Evolutionary conservation across 805 yeast genomes (phyloP), one percentile per base, ranked within the genome.

Genomic region (Blastobotrys americana): DNA sequence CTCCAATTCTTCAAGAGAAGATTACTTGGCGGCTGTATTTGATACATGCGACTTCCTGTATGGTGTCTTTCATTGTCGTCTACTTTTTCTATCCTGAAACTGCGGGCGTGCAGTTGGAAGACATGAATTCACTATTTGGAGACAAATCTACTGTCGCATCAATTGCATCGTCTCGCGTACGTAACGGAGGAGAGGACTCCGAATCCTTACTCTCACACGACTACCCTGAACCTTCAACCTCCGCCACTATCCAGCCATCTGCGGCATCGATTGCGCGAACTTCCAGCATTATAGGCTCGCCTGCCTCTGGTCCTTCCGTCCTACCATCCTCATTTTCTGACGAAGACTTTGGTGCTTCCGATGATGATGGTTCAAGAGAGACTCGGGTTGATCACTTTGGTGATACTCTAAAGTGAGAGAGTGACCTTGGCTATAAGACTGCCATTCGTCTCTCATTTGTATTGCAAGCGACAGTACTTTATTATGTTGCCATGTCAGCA

Each of bases 71-170:
- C 48, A 61, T 83, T 31, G 78, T 82, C 18, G 96, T 88, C 9
- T 77, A 73, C 65, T 73, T 72, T 45, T 67, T 79, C 38, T 87
- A 83, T 60, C 96, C 96, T 1, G 97, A 89, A 61, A 89, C 96
- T 2, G 87, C 84, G 55, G 96, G 96, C 8, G 77, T 88, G 40
- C 73, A 81, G 20, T 71, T 88, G 45, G 97, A 89, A 59, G 96
- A 89, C 47, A 88, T 89, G 95, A 96, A 89, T 50, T 76, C 84
- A 3, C 74, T 88, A 10, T 88, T 89, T 62, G 95, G 89, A 52
- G 96, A 80, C 55, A 71, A 53, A 61, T 59, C 70, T 2, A 45
- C 60, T 2, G 48, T 34, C 6, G 47, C 59, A 18, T 52, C 61
- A 1, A 44, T 51, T 8, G 39, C 52, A 25, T 48, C 54, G 13